A percentile compares a stretch with the other conserved stretches of the same genome.
These are phyloP conservation scores for Colletotrichum sp. DNA, from an alignment of 2,329 filamentous ascomycete genomes.

Conservation along the genomic window DNA sequence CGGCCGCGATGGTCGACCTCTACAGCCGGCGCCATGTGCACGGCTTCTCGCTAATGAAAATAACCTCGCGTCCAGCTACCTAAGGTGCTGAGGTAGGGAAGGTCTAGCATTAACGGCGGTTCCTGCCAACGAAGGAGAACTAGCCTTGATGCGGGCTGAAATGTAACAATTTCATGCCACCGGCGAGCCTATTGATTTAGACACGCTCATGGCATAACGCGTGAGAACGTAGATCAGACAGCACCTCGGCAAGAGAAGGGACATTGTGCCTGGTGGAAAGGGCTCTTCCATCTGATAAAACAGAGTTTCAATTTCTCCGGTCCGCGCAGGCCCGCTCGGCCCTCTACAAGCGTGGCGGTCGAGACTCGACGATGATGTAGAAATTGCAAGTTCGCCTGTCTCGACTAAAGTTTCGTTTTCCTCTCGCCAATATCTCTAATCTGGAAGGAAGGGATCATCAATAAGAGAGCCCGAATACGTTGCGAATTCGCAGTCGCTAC, in stretches of 20 bases:
- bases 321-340: not conserved
- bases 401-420: no score
- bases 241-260: not conserved
- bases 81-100: fast-evolving
- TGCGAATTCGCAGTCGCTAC: not conserved
- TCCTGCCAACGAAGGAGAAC: not conserved
- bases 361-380: not conserved
- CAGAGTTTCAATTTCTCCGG: not conserved
- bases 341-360: not conserved
- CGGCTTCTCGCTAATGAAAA: not conserved
- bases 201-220: not conserved
- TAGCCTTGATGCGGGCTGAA: not conserved
- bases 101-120: not conserved
- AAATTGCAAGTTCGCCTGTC: not conserved
- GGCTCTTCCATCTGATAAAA: not conserved
- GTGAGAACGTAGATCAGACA: not conserved
- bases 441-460: no score
- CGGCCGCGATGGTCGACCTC: not conserved
- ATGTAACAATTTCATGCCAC: not conserved
- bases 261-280: not conserved
- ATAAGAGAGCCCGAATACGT: not conserved
- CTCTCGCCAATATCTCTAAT: no score
- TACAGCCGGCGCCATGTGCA: not conserved
- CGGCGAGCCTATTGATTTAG: not conserved
- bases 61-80: not conserved